Base-by-base conservation (phyloP, 2,329 filamentous ascomycete species). In the Trichoderma sp. region DNA sequence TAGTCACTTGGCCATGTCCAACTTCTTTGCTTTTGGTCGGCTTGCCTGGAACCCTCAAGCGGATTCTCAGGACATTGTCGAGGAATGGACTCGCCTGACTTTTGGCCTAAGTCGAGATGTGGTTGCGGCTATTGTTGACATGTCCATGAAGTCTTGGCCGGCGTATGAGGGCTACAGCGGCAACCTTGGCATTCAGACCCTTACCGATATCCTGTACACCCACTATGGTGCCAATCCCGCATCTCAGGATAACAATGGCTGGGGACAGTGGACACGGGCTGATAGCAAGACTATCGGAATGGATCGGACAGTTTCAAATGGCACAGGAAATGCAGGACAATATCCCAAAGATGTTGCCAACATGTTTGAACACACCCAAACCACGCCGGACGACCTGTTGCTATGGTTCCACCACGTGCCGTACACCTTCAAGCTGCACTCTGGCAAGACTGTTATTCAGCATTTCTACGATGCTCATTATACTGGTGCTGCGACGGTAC, bases 391-490 rank as follows among this genome's bases (percentile, higher is more conserved):
- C 73, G 83, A 93, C 26, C 81, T 93, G 1, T 79, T 93, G 3
- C 82, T 93, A 2, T 93, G 91, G 91, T 93, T 93, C 80, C 91
- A 93, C 78, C 91, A 93, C 76, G 89, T 93, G 0, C 86, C 86
- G 4, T 93, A 92, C 77, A 91, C 88, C 0, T 87, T 91, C 50
- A 79, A 78, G 7, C 84, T 93, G 2, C 84, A 89, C 11, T 88
- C 86, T 0, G 89, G 90, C 12, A 88, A 90, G 79, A 91, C 91
- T 0, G 89, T 93, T 3, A 90, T 91, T 66, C 89, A 91, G 75
- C 88, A 90, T 76, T 90, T 91, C 78, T 91, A 91, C 76, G 86
- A 91, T 73, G 87, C 88, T 0, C 89, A 91, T 73, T 90, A 91
- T 73, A 79, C 80, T 8, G 89, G 89, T 7, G 86, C 89, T 6